phyloP scores from a whole-genome alignment of 805 yeast species.

The Monosporozyma solicola region DNA sequence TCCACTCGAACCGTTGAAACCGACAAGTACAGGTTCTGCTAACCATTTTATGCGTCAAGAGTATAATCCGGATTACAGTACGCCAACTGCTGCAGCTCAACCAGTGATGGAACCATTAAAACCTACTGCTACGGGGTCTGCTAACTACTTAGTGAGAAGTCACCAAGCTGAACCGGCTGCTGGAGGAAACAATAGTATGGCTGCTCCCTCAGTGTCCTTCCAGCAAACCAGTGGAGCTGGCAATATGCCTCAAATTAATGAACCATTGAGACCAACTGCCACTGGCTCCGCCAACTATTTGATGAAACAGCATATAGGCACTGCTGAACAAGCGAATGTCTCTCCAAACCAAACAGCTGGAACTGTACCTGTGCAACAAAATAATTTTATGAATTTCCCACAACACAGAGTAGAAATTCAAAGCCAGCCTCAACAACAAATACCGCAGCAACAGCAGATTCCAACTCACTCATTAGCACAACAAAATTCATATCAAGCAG shows the following conservation, averaged over 20 bases:
- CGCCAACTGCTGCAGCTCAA: background rate
- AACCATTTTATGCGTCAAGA: conserved; percentile 24
- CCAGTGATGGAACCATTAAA: conserved; percentile 18
- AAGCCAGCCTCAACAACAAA: conserved; percentile 6
- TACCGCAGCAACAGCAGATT: conserved; percentile 1
- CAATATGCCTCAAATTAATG: background rate
- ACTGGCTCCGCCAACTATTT: conserved; percentile 29
- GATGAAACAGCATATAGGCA: conserved; percentile 18
- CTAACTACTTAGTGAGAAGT: conserved; percentile 28
- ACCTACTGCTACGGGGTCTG: conserved; percentile 37
- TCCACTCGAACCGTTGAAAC: conserved; percentile 27
- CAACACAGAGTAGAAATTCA: conserved; percentile 4
- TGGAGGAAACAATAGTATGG: background rate
- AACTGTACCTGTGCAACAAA: background rate
- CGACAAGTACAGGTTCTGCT: conserved; percentile 31
- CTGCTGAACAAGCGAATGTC: background rate
- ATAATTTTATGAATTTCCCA: conserved; percentile 9
- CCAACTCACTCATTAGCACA: conserved; percentile 1
- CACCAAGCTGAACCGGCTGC: conserved; percentile 3
- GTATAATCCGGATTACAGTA: conserved; percentile 4
- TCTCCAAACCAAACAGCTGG: background rate
- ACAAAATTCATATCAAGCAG: conserved; percentile 3
- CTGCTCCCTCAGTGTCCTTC: background rate
- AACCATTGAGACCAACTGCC: conserved; percentile 30
- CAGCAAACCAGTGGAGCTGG: background rate